Evolutionary conservation across 106 monocot genomes (phyloP).

Genomic region (Platanthera guangdongensis): DNA sequence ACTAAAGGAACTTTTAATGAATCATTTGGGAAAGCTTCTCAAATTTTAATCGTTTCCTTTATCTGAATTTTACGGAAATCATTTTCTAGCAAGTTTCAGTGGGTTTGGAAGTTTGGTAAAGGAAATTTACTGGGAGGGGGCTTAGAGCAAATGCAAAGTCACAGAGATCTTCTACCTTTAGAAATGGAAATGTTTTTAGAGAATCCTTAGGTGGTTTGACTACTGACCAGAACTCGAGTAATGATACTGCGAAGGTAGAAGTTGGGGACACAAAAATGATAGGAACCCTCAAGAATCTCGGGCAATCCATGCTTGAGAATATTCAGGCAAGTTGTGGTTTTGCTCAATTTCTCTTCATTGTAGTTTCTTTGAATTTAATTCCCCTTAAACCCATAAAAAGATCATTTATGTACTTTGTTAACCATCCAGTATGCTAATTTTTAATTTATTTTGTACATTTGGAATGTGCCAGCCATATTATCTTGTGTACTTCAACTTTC

Average conservation of each 20-base stretch:
- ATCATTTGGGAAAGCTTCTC: background rate
- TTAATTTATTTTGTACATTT: background rate
- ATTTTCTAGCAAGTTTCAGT: slow-evolving; percentile 33
- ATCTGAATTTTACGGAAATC: background rate
- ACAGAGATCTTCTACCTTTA: background rate
- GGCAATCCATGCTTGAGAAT: slow-evolving; percentile 54
- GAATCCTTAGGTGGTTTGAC: background rate
- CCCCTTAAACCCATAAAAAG: background rate
- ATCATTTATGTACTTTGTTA: background rate
- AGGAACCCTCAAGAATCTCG: slow-evolving; percentile 35
- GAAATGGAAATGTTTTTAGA: slow-evolving; percentile 8
- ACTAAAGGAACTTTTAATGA: background rate
- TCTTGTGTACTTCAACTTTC: background rate
- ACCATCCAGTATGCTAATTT: too few species aligned
- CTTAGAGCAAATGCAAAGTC: slow-evolving; percentile 1
- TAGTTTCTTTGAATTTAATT: background rate
- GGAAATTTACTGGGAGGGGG: slow-evolving; percentile 17
- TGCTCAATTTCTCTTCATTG: background rate
- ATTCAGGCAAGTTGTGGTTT: slow-evolving; percentile 33
- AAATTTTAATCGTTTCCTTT: background rate
- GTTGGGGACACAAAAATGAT: slow-evolving; percentile 27
- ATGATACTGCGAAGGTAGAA: slow-evolving; percentile 12
- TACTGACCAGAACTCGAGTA: slow-evolving; percentile 6
- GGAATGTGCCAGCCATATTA: background rate
- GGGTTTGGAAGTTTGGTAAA: slow-evolving; percentile 43